Evolutionary conservation across 108 stramenopile species (phyloP), one percentile per base, ranked within the genome.

Genomic region (Pinguiococcus pyrenoidosus): DNA sequence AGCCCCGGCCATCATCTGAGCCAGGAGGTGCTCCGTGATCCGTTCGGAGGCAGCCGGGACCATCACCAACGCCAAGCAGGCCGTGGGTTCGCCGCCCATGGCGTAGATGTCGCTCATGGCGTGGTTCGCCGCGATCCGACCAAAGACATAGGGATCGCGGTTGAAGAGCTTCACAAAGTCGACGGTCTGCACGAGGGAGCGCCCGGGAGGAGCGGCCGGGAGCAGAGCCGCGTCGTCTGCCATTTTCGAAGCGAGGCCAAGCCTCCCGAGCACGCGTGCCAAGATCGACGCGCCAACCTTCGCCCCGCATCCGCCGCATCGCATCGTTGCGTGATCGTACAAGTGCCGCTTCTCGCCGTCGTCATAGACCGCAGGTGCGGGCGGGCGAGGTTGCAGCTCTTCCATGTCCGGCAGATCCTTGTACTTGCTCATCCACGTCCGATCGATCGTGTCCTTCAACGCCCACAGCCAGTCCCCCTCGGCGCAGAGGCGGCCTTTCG

Each of bases 401-500:
- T 32, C 32, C 62, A 75, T 70, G 12, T 23, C 43, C 0, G 78
- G 74, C 28, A 74, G 37, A 20, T 71, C 44, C 46, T 56, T 43
- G 44, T 73, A 82, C 30, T 56, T 58, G 37, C 38, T 26, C 81
- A 83, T 83, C 73, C 71, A 83, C 21, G 40, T 68, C 36, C 73
- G 62, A 52, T 79, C 82, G 34, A 83, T 83, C 23, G 52, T 41
- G 59, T 80, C 77, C 56, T 83, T 83, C 54, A 69, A 51, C n/a
- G 38, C 58, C 79, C 79, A 83, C 32, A 79, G 40, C 39, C 43
- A 62, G 36, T 35, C 45, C 1, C 73, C 75, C 60, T 79, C 79
- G 30, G 69, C 13, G 20, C 64, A 68, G 27, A 75, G 34, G 10
- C 33, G 39, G 3, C 77, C 75, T 32, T 62, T 59, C 4, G 73